Conservation (phyloP, 2,329 filamentous ascomycete genomes). For the Penicillium verrucosum region DNA sequence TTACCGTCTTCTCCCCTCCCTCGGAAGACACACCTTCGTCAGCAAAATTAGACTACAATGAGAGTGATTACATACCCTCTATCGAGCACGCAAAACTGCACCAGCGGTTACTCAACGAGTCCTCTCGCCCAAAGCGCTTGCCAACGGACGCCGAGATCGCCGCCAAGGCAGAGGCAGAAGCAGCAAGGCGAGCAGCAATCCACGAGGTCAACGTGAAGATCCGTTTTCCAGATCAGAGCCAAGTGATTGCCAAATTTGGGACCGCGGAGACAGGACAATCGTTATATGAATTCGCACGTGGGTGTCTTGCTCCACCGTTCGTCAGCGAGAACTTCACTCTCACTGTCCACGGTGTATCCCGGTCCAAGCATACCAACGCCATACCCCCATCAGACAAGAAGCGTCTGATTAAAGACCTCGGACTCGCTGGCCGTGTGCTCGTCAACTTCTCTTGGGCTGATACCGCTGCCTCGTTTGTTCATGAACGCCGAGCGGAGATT, state of each 20-base stretch:
- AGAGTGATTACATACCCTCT: slow-evolving; percentile 75
- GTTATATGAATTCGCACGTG: slow-evolving; percentile 71
- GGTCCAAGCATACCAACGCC: slow-evolving; percentile 22
- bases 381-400: slow-evolving; percentile 46
- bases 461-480: slow-evolving; percentile 54
- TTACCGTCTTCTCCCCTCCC: slow-evolving; percentile 76
- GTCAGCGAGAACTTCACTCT: slow-evolving; percentile 68
- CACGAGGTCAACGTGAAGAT: slow-evolving; percentile 71
- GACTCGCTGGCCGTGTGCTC: slow-evolving; percentile 67
- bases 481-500: slow-evolving; percentile 52
- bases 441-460: slow-evolving; percentile 75
- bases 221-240: slow-evolving; percentile 82
- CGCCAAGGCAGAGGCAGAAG: slow-evolving; percentile 63
- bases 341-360: slow-evolving; percentile 50
- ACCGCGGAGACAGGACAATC: slow-evolving; percentile 65
- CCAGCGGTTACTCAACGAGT: slow-evolving; percentile 69
- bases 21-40: slow-evolving; percentile 71
- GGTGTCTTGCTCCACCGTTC: slow-evolving; percentile 60
- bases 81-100: slow-evolving; percentile 80
- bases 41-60: slow-evolving; percentile 63
- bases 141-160: slow-evolving; percentile 79
- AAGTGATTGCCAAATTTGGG: slow-evolving; percentile 68
- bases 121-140: slow-evolving; percentile 75
- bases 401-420: slow-evolving; percentile 68
- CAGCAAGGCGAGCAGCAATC: slow-evolving; percentile 63